Evolutionary conservation across 208 protist species (phyloP).

Genomic region (Dictyostelium gargantuum): DNA sequence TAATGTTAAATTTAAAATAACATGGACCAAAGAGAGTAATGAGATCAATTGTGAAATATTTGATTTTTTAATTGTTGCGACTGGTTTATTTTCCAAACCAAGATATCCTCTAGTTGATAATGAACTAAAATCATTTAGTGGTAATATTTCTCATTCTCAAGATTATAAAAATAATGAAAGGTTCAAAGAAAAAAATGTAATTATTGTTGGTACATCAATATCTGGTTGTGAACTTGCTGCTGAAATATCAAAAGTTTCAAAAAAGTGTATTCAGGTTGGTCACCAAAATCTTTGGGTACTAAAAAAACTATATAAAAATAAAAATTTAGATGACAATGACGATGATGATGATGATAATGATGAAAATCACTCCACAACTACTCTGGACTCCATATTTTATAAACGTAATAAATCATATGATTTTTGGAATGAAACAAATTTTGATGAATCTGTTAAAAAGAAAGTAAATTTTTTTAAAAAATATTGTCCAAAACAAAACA

Average conservation of each 20-base stretch:
- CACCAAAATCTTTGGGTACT: too few relatives aligned
- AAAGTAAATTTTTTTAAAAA: not conserved
- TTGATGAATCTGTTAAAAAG: too few relatives aligned
- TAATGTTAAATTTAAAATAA: not conserved
- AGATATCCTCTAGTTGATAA: not conserved
- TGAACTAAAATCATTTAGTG: not conserved
- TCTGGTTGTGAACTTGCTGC: not conserved
- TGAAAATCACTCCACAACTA: too few relatives aligned
- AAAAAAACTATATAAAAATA: too few relatives aligned
- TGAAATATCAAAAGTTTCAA: not conserved
- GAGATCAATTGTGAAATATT: not conserved
- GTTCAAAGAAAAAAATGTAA: not conserved
- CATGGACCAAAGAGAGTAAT: not conserved
- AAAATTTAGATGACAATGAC: too few relatives aligned
- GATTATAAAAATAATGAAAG: not conserved
- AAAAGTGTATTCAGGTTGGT: not conserved
- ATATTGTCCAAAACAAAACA: not conserved
- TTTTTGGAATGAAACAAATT: too few relatives aligned
- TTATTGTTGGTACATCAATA: not conserved
- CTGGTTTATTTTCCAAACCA: not conserved
- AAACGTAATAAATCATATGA: too few relatives aligned
- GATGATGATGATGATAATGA: too few relatives aligned
- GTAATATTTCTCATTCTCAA: not conserved
- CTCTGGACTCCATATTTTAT: too few relatives aligned
- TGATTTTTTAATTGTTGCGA: not conserved